A percentile compares a stretch with the other conserved stretches of the same genome.
Conservation (phyloP, 228 moss, liverwort and hornwort genomes). For the Sphagnum magellanicum region DNA sequence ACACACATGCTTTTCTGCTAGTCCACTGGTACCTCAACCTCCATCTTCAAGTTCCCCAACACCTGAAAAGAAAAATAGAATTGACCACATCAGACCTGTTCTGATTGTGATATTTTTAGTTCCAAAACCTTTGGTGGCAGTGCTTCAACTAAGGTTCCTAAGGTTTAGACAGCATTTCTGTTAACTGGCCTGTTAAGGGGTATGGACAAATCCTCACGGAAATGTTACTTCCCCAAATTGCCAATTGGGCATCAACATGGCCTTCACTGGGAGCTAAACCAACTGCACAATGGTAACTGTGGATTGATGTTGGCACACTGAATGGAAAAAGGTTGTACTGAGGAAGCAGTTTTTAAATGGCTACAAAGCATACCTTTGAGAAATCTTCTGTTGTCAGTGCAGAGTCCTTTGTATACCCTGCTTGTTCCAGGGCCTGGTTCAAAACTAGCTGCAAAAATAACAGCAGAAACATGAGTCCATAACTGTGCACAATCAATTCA, state of each 20-base stretch:
- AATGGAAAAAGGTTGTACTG: neutral
- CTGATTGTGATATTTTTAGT: neutral
- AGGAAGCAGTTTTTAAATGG: neutral
- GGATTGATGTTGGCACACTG: neutral
- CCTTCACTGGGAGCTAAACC: neutral
- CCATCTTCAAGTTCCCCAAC: conserved; percentile 75
- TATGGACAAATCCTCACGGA: too few species aligned
- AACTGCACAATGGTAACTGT: neutral
- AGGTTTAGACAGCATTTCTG: neutral
- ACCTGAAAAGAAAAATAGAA: conserved; percentile 31
- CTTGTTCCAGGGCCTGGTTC: conserved; percentile 70
- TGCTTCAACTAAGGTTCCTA: neutral
- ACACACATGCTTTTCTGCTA: conserved; percentile 4
- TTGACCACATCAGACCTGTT: neutral
- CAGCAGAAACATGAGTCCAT: neutral
- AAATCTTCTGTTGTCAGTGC: conserved; percentile 68
- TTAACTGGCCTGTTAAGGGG: neutral
- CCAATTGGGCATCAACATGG: too few species aligned
- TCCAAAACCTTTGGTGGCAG: neutral
- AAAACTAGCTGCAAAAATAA: conserved; percentile 56
- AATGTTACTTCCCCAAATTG: too few species aligned
- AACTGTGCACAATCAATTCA: too few species aligned
- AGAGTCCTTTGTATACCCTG: conserved; percentile 70
- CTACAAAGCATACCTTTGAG: conserved; percentile 33
- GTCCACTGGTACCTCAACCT: conserved; percentile 88